Conservation (phyloP, 306 rosid genomes). For the Lathyrus sativus region DNA sequence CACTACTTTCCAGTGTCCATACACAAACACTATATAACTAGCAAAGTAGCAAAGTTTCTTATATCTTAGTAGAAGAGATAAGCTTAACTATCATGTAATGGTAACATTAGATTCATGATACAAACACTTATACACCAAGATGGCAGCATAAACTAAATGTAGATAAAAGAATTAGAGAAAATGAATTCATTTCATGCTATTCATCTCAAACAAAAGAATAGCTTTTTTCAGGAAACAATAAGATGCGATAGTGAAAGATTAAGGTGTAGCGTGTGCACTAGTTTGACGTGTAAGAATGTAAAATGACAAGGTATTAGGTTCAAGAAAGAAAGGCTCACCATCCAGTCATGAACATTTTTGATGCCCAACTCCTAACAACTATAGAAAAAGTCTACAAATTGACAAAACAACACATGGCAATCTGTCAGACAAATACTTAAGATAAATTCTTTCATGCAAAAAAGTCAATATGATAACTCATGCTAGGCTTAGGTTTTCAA, state of each 20-base stretch:
- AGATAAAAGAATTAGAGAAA: constrained; percentile 11
- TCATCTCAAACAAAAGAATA: neutral
- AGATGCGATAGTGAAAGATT: constrained; percentile 23
- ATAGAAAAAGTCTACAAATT: constrained; percentile 78
- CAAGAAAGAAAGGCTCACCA: constrained; percentile 59
- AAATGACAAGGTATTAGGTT: constrained; percentile 12
- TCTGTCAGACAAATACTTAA: constrained; percentile 32
- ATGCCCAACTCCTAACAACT: constrained; percentile 93
- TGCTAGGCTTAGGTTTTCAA: constrained; percentile 4
- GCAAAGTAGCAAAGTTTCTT: neutral
- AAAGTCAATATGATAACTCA: neutral
- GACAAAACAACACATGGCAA: constrained; percentile 35
- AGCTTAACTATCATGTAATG: neutral
- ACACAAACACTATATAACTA: neutral
- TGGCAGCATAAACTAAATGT: constrained; percentile 16
- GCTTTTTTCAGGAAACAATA: constrained; percentile 3
- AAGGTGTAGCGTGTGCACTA: constrained; percentile 23
- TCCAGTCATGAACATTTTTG: constrained; percentile 96
- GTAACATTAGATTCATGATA: constrained; percentile 3
- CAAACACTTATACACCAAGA: constrained; percentile 9
- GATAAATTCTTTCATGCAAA: constrained; percentile 22
- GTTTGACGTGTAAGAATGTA: constrained; percentile 18
- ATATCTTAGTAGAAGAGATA: constrained; percentile 3
- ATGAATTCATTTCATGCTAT: neutral
- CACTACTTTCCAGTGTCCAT: neutral